These are phyloP conservation scores for Nissolia schottii DNA, from an alignment of 306 rosid genomes.

Conservation along the genomic window DNA sequence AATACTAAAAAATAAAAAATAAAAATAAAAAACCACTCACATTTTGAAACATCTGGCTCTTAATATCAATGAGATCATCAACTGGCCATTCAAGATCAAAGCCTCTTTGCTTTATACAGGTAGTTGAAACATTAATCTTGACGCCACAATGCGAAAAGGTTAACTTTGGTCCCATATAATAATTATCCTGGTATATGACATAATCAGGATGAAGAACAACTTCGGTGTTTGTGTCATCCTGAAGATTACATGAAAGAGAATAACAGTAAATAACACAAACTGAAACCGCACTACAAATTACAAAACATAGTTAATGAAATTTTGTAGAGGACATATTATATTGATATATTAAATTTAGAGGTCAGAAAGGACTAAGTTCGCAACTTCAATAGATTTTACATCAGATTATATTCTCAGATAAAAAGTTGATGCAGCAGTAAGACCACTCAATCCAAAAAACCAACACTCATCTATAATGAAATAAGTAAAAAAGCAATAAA, in stretches of 20 bases:
- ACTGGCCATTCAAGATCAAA: constrained; percentile 67
- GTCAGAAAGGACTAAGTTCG: neutral
- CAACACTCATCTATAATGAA: neutral
- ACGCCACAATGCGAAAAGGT: constrained; percentile 58
- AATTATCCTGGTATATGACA: constrained; percentile 60
- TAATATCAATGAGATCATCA: constrained; percentile 56
- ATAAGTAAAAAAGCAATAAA: neutral
- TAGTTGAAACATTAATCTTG: constrained; percentile 54
- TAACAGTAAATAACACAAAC: constrained; percentile 20
- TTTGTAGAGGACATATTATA: neutral
- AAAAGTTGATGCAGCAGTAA: neutral
- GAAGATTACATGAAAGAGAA: constrained; percentile 35
- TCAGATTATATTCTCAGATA: neutral
- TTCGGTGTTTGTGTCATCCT: constrained; percentile 54
- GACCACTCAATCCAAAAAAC: neutral
- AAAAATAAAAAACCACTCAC: too few relatives aligned
- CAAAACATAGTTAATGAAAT: neutral
- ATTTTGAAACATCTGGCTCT: constrained; percentile 52
- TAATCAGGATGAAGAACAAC: constrained; percentile 85
- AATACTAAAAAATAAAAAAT: too few relatives aligned
- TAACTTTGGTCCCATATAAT: constrained; percentile 50
- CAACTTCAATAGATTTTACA: neutral
- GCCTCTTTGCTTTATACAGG: constrained; percentile 36
- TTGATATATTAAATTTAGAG: neutral
- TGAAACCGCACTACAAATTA: neutral